Percentiles rank a stretch among this genome's conserved stretches.
phyloP scores from a whole-genome alignment of 305 asterid genomes.

The Plantago lanceolata region DNA sequence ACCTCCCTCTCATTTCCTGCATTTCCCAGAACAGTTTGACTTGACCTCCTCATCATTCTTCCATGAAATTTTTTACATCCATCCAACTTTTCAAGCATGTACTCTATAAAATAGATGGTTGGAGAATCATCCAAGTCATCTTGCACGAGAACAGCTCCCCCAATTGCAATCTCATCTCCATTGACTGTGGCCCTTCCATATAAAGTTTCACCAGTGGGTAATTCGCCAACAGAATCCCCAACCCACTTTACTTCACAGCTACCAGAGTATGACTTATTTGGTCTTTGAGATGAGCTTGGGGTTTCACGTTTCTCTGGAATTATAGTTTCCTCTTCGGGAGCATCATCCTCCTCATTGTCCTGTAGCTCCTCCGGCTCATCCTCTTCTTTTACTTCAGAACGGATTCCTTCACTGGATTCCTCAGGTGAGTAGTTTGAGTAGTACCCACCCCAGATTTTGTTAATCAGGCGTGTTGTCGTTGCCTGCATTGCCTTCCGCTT shows the following conservation, averaged over 20 bases:
- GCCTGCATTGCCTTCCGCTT: slow-evolving; percentile 95
- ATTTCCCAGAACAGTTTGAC: slow-evolving; percentile 78
- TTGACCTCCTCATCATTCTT: slow-evolving; percentile 66
- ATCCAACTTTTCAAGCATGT: slow-evolving; percentile 66
- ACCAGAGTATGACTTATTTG: slow-evolving; percentile 39
- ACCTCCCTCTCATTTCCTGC: slow-evolving; percentile 81
- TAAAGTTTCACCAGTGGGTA: slow-evolving; percentile 51
- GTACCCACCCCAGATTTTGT: slow-evolving; percentile 90
- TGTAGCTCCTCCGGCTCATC: slow-evolving; percentile 68
- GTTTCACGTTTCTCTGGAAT: slow-evolving; percentile 36
- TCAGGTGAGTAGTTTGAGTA: slow-evolving; percentile 80
- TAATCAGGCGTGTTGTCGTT: slow-evolving; percentile 75
- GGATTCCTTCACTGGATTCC: slow-evolving; percentile 39
- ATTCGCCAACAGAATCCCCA: slow-evolving; percentile 54
- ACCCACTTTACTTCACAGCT: slow-evolving; percentile 56
- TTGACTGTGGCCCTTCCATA: slow-evolving; percentile 51
- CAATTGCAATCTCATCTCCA: slow-evolving; percentile 51
- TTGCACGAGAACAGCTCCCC: slow-evolving; percentile 55
- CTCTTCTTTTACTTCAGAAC: slow-evolving; percentile 54
- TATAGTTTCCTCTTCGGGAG: slow-evolving; percentile 41
- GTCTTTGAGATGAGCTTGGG: slow-evolving; percentile 33
- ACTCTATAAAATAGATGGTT: slow-evolving; percentile 61
- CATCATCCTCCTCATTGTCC: slow-evolving; percentile 68
- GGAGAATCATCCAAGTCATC: slow-evolving; percentile 46
- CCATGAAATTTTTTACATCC: slow-evolving; percentile 86